Percentiles rank a stretch among this genome's conserved stretches.
phyloP scores from a whole-genome alignment of 176 grass and related monocot genomes.

The Bonia amplexicaulis region DNA sequence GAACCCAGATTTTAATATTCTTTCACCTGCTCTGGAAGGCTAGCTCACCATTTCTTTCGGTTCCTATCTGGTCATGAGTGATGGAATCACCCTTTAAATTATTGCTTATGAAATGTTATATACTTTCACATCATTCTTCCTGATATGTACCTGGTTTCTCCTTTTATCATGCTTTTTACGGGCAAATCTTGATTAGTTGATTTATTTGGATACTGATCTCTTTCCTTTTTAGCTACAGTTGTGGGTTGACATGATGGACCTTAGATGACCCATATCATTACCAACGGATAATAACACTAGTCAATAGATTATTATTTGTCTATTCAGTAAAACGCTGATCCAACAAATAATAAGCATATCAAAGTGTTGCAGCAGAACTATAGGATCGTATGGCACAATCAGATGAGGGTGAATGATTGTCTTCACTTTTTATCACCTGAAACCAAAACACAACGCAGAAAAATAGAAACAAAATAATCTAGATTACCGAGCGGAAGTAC shows the following conservation, averaged over 20 bases:
- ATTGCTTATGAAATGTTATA: slow-evolving; percentile 33
- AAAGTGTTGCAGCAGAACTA: no score
- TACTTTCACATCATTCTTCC: neutral
- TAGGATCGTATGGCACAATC: no score
- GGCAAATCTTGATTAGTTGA: neutral
- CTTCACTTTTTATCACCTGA: no score
- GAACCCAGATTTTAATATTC: neutral
- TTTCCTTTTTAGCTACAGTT: neutral
- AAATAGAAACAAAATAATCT: no score
- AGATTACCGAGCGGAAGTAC: no score
- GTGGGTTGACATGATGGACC: neutral
- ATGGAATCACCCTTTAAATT: slow-evolving; percentile 7
- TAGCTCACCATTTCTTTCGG: neutral
- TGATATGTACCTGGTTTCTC: neutral
- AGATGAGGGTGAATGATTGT: no score
- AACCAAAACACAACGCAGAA: no score
- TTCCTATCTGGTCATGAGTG: neutral
- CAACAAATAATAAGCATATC: no score
- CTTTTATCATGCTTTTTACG: neutral
- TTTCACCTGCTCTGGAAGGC: slow-evolving; percentile 13
- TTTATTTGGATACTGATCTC: neutral
- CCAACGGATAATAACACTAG: no score
- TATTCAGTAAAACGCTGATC: no score
- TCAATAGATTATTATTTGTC: no score
- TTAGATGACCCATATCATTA: no score